Evolutionary conservation across 768 basidiomycete species (phyloP), one percentile per base, ranked within the genome.

Genomic region (Stropharia rugosoannulata): DNA sequence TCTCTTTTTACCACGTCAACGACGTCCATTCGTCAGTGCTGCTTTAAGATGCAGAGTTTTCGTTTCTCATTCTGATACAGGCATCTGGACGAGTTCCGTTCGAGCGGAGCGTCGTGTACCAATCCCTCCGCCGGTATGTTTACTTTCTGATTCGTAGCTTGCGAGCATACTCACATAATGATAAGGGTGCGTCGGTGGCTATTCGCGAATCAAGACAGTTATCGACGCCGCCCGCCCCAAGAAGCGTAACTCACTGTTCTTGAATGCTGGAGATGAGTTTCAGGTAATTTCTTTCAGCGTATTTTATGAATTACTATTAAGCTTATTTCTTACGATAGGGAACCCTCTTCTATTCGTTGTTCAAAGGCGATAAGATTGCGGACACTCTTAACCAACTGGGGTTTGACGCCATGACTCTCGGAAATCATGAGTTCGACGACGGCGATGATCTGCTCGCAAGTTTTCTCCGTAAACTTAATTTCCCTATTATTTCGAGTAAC

Each of bases 241-340:
- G 9, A 68, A 67, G 27, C 61, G 68, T 19, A 72, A 79, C 62
- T 72, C 70, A 7, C 56, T 80, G 3, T 70, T 79, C 55, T 59
- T 79, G 45, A 76, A 79, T 61, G 71, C 73, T 44, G 79, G 79
- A 5, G 78, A 80, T 58, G 78, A 80, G 60, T 79, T 78, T 60
- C 78, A 76, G 65, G 75, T 68, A 45, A 18, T 54, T 35, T 38
- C 32, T 32, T 27, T 16, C 11, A 11, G 5, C 8, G 41, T 9
- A n/a, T 48, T 29, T n/a, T 8, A 11, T n/a, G n/a, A n/a, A n/a
- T 15, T 12, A 12, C 9, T 8, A 32, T n/a, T 39, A 7, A n/a
- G 10, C 29, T 22, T 36, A 22, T 3, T 12, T 22, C 13, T 48
- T 10, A 25, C 27, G 27, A 22, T 49, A 76, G 68, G 76, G 76